A percentile compares a stretch with the other conserved stretches of the same genome.
These are phyloP conservation scores for Carallia pectinifolia DNA, from an alignment of 345 rosid genomes.

Conservation along the genomic window DNA sequence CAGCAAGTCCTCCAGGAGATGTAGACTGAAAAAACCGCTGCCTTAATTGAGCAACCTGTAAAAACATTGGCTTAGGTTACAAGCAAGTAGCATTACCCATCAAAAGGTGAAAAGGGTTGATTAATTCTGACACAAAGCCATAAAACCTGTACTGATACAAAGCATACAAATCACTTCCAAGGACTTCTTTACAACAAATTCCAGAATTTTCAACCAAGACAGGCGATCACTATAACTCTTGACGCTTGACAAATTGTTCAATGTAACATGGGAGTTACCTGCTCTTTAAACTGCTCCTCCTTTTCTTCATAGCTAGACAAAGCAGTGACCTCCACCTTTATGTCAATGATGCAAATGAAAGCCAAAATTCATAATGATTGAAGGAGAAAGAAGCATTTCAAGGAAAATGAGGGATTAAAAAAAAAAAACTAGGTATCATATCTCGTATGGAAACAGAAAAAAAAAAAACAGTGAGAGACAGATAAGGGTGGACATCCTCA, in stretches of 20 bases:
- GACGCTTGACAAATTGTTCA: background rate
- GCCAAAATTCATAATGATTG: background rate
- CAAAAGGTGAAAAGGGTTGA: background rate
- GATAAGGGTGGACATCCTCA: background rate
- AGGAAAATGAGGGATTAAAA: background rate
- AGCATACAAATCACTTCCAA: background rate
- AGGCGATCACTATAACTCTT: background rate
- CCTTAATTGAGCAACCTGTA: slow-evolving; percentile 38
- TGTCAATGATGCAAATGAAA: slow-evolving; percentile 3
- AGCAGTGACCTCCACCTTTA: slow-evolving; percentile 39
- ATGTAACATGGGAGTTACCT: slow-evolving; percentile 16
- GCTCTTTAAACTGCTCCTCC: slow-evolving; percentile 34
- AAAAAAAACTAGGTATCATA: background rate
- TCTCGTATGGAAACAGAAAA: background rate
- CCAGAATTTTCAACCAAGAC: slow-evolving; percentile 1
- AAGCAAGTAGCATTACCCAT: background rate
- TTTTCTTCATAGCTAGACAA: slow-evolving; percentile 39
- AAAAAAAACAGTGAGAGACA: background rate
- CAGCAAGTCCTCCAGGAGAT: slow-evolving; percentile 41
- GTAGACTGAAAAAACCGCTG: slow-evolving; percentile 35
- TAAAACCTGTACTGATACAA: no score
- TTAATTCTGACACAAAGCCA: no score
- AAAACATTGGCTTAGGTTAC: slow-evolving; percentile 7
- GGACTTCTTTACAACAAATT: background rate
- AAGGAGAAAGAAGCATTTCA: background rate